Evolutionary conservation across 2,329 filamentous ascomycete genomes (phyloP), one percentile per base, ranked within the genome.

Genomic region (Xylaria sp.): DNA sequence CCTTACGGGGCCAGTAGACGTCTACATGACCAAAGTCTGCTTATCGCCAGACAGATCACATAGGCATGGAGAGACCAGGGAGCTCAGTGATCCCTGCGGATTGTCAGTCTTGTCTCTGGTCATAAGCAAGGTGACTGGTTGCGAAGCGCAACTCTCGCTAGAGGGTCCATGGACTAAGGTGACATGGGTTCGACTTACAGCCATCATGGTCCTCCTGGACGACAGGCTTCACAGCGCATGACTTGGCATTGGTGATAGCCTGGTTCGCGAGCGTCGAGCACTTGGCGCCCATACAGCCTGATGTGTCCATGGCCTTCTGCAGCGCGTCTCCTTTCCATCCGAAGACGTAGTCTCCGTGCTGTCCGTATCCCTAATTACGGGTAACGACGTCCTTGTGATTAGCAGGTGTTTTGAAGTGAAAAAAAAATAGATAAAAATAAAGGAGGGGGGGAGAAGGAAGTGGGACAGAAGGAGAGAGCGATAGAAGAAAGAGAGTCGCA

Each of bases 261-360:
- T 82, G 80, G 58, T 76, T 79, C 64, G 73, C 73, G 25, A 82
- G 76, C 46, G 65, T 74, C 3, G 76, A 77, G 77, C 80, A 81
- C 61, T 67, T 70, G 23, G 80, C 82, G 37, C 80, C 83, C 73
- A 84, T 81, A 82, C 82, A 85, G 63, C 80, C 80, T 5, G 81
- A 79, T 1, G 74, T 75, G 65, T 82, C 80, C 79, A 82, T 81
- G 50, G 80, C 80, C 50, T 65, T 72, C 69, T 77, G 76, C 9
- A 77, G 74, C 3, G 75, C 67, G 58, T 77, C 61, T 3, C 50
- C 76, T 56, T 76, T 71, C 76, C 76, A 76, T 1, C 76, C 76
- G 67, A 77, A 77, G 2, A 77, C 74, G 73, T 84, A 84, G 69
- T 84, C 82, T 54, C 76, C 82, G 72, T 84, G 68, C 9, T 70